Evolutionary conservation across 371 early-diverging fungal species (phyloP).

Genomic region (Basidiobolus heterosporus): DNA sequence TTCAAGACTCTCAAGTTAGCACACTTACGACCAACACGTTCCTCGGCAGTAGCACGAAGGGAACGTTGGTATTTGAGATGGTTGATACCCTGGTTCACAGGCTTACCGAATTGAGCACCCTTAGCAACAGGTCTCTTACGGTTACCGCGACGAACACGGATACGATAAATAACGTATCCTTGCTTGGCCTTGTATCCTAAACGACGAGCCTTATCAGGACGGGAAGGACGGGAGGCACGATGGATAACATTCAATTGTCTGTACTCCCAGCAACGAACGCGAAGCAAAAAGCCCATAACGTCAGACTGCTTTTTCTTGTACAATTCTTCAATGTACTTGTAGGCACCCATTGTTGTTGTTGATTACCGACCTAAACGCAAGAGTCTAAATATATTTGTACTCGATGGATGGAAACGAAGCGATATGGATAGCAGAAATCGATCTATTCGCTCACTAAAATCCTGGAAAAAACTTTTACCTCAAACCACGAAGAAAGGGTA

Average conservation of each 20-base stretch:
- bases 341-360: slow-evolving; percentile 22
- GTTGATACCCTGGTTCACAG: slow-evolving; percentile 90
- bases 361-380: too few species aligned
- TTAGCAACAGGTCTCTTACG: slow-evolving; percentile 91
- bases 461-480: too few species aligned
- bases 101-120: slow-evolving; percentile 97
- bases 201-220: slow-evolving; percentile 97
- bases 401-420: too few species aligned
- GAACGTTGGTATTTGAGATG: slow-evolving; percentile 93
- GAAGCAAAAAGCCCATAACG: slow-evolving; percentile 94
- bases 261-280: slow-evolving; percentile 98
- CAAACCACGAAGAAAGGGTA: too few species aligned
- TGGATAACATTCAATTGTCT: slow-evolving; percentile 93
- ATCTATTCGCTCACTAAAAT: too few species aligned
- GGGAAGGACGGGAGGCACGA: slow-evolving; percentile 94
- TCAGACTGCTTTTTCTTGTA: slow-evolving; percentile 98
- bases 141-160: slow-evolving; percentile 96
- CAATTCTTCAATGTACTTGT: slow-evolving; percentile 95
- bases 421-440: too few species aligned
- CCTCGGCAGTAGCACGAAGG: slow-evolving; percentile 86
- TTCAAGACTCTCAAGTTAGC: slow-evolving; percentile 90
- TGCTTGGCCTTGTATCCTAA: slow-evolving; percentile 98
- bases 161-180: slow-evolving; percentile 94
- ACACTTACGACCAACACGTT: slow-evolving; percentile 91
- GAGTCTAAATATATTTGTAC: too few species aligned